Percentiles rank a stretch among this genome's conserved stretches.
phyloP scores from a whole-genome alignment of 73 alveolate species.

The Effrenium voratum region DNA sequence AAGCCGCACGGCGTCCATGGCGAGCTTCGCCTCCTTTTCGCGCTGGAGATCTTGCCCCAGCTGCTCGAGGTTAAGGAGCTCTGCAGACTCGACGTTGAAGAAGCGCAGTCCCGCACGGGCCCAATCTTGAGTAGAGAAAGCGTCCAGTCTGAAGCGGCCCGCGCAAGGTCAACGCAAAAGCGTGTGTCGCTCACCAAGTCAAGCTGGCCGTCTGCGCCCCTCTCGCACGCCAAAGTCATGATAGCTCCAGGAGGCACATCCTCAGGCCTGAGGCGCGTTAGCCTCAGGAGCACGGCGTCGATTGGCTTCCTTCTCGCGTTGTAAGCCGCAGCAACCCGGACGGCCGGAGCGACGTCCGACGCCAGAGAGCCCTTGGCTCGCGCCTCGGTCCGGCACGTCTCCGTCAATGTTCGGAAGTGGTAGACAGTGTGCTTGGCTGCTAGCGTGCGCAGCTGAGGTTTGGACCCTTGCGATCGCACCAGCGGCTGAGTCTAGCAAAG shows the following conservation, averaged over 20 bases:
- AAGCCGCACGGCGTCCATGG: neutral
- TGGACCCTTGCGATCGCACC: conserved; percentile 23
- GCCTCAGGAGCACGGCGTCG: neutral
- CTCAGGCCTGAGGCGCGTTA: neutral
- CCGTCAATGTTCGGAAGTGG: neutral
- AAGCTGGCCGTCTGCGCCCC: neutral
- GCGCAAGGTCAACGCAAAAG: neutral
- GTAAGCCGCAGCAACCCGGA: neutral
- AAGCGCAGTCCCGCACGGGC: neutral
- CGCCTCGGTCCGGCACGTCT: neutral
- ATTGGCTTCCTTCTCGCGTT: neutral
- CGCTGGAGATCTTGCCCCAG: neutral
- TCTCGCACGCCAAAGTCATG: neutral
- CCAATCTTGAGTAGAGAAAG: neutral
- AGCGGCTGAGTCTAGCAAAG: neutral
- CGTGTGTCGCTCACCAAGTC: neutral
- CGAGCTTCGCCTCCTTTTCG: neutral
- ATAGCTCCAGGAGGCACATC: neutral
- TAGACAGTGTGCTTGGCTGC: neutral
- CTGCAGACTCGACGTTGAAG: neutral
- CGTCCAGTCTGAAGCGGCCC: neutral
- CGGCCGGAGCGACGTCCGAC: neutral
- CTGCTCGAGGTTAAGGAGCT: neutral
- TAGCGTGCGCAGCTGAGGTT: neutral
- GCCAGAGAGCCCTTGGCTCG: neutral